Conservation (phyloP, 2,329 filamentous ascomycete genomes). For the Anthostomella pinea region DNA sequence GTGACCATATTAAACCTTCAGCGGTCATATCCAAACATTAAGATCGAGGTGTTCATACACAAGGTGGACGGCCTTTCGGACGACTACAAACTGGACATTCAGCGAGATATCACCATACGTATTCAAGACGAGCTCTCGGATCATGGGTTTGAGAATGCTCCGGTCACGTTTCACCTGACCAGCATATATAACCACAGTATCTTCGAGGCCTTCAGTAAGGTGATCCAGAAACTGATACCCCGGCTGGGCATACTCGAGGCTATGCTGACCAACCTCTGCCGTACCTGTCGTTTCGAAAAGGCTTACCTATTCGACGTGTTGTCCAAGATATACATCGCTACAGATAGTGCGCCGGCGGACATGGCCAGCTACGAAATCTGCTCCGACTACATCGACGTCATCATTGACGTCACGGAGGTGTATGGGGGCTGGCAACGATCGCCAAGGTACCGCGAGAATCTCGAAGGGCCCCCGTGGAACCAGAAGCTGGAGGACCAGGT, state of each 20-base stretch:
- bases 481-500: slow-evolving; percentile 63
- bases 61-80: slow-evolving; percentile 98
- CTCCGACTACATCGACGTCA: slow-evolving; percentile 97
- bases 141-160: slow-evolving; percentile 87
- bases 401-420: slow-evolving; percentile 93
- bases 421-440: slow-evolving; percentile 74
- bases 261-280: slow-evolving; percentile 89
- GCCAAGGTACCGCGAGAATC: slow-evolving; percentile 49
- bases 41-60: slow-evolving; percentile 98
- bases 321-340: slow-evolving; percentile 98
- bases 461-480: slow-evolving; percentile 61
- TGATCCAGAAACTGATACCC: slow-evolving; percentile 96
- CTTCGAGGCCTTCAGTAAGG: slow-evolving; percentile 97
- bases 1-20: slow-evolving; percentile 86
- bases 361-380: slow-evolving; percentile 98
- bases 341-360: slow-evolving; percentile 87
- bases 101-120: slow-evolving; percentile 92
- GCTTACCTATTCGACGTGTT: slow-evolving; percentile 97
- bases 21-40: slow-evolving; percentile 85
- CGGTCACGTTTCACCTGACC: slow-evolving; percentile 92
- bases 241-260: slow-evolving; percentile 90
- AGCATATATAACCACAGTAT: slow-evolving; percentile 98
- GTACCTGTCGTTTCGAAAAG: slow-evolving; percentile 93
- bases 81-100: slow-evolving; percentile 93
- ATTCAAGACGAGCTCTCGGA: slow-evolving; percentile 96